Base-by-base conservation (phyloP, 305 asterid species). In the Fraxinus sp. region DNA sequence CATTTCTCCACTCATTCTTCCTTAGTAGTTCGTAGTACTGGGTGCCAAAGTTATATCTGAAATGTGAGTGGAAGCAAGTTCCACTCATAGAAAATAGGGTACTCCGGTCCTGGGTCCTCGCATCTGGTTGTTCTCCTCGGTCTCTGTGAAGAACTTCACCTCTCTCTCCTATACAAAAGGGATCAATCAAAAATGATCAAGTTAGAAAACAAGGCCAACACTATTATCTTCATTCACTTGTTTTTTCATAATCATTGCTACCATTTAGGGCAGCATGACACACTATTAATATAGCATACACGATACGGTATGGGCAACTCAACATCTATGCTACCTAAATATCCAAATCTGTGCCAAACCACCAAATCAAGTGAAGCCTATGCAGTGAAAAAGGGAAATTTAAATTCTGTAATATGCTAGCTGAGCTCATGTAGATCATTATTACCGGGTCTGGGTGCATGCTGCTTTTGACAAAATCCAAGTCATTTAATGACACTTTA, bases 51-150 rank as follows among this genome's bases (percentile, higher is more conserved):
- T 59, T 39, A 55, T 77, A 79, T 49, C 26, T 28, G 73, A 74
- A 49, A 18, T 14, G 30, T 36, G 24, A 78, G 81, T 24, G 49
- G 68, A 80, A 71, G 41, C 41, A 13, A 76, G 62, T 9, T 57
- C 80, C 84, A 71, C 79, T 91, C 88, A 94, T 74, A 96, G 93
- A 82, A 96, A 96, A 90, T 96, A 96, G 0, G 98, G 98, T 28
- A 96, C 99, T 89, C 99, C 98, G 11, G 92, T 91, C 89, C 99
- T 93, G 5, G 98, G 99, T 59, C 99, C 98, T 84, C 98, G 90
- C 99, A 96, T 96, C 77, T 96, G 99, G 89, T 96, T 96, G 93
- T 94, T 96, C 87, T 96, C 98, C 89, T 96, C 99, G 0, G 99
- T 96, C 87, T 96, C 99, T 1, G 98, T 93, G 92, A 96, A 96